Evolutionary conservation across 208 protist species (phyloP).

Genomic region (Leishmania major): DNA sequence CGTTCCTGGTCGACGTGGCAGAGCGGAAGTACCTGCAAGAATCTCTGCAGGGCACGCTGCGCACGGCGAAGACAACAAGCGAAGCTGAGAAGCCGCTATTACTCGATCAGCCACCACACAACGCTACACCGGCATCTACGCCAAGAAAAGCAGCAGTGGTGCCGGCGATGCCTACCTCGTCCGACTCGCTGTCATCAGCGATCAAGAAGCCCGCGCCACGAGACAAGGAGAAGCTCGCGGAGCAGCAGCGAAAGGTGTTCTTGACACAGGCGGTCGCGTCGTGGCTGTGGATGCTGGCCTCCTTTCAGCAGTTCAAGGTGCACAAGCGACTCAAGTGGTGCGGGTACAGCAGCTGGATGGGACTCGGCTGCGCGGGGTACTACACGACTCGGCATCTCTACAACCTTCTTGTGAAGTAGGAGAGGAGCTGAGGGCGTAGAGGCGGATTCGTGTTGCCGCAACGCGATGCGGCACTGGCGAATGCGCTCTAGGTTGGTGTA

Average conservation of each 20-base stretch:
- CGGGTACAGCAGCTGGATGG: conserved; percentile 86
- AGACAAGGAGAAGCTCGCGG: conserved; percentile 16
- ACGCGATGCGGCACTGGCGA: not conserved
- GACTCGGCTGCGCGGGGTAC: conserved; percentile 59
- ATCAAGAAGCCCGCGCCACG: not conserved
- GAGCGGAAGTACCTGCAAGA: conserved; percentile 55
- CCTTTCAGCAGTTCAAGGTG: conserved; percentile 79
- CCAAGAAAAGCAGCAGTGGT: not conserved
- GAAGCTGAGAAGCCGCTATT: not conserved
- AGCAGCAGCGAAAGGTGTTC: conserved; percentile 55
- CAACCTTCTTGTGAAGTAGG: conserved; percentile 40
- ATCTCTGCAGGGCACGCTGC: conserved; percentile 18
- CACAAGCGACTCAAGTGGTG: conserved; percentile 77
- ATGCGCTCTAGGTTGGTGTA: not conserved
- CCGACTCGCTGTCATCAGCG: not conserved
- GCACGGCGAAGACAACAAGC: not conserved
- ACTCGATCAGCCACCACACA: not conserved
- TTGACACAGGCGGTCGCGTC: conserved; percentile 62
- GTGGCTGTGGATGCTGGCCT: conserved; percentile 84
- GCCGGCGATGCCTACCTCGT: not conserved
- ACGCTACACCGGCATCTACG: not conserved
- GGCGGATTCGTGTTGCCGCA: not conserved
- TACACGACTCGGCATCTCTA: conserved; percentile 73
- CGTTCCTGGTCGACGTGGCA: conserved; percentile 66
- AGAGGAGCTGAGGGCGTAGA: not conserved